Evolutionary conservation across 2,329 filamentous ascomycete species (phyloP).

Genomic region (Fusarium bulbicola): DNA sequence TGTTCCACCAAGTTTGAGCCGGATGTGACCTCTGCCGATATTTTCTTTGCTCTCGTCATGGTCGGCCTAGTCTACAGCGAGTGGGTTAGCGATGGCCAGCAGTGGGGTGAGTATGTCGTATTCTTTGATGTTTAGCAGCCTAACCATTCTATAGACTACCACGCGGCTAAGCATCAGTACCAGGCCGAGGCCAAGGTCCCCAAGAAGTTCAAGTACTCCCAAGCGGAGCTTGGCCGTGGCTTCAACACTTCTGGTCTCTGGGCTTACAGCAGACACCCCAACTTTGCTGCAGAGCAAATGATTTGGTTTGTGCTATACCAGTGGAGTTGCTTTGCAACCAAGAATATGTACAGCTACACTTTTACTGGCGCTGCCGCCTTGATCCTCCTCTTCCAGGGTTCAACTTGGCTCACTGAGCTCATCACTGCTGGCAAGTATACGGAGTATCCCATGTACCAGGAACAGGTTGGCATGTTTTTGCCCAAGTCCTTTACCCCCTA

Average conservation of each 20-base stretch:
- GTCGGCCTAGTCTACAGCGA: slow-evolving; percentile 69
- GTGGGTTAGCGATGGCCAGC: slow-evolving; percentile 88
- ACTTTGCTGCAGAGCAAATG: slow-evolving; percentile 91
- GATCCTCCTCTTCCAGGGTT: slow-evolving; percentile 85
- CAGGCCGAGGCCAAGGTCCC: slow-evolving; percentile 59
- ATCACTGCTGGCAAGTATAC: slow-evolving; percentile 86
- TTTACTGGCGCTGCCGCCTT: slow-evolving; percentile 74
- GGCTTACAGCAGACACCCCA: slow-evolving; percentile 90
- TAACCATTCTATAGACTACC: slow-evolving; percentile 66
- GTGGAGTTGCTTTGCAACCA: slow-evolving; percentile 82
- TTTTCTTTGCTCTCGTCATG: slow-evolving; percentile 57
- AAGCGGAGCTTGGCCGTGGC: slow-evolving; percentile 85
- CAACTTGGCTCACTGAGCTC: slow-evolving; percentile 85
- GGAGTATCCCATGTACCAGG: slow-evolving; percentile 87
- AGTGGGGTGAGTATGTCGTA: slow-evolving; percentile 72
- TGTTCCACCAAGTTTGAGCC: slow-evolving; percentile 73
- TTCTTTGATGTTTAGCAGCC: neutral
- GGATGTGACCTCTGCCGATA: slow-evolving; percentile 55
- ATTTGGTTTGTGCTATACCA: slow-evolving; percentile 91
- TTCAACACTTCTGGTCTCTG: slow-evolving; percentile 88
- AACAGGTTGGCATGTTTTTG: slow-evolving; percentile 83
- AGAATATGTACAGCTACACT: slow-evolving; percentile 81
- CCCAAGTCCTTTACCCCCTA: slow-evolving; percentile 65
- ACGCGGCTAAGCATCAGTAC: slow-evolving; percentile 82
- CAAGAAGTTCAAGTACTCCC: slow-evolving; percentile 57